Conservation (phyloP, 2,329 filamentous ascomycete species). For the Alternaria burnsii region DNA sequence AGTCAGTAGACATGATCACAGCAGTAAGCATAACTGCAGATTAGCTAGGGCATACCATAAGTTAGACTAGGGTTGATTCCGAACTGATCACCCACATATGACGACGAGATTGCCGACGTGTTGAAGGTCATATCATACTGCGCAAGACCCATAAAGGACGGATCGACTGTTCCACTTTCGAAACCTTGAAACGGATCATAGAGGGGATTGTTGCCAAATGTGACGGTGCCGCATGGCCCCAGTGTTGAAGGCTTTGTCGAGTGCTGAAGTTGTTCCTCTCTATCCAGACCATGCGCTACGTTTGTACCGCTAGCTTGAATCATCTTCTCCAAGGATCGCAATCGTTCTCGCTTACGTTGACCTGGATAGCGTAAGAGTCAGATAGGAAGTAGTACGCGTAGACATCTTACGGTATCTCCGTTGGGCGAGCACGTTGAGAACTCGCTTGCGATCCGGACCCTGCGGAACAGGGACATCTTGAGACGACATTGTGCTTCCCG, state of each 20-base stretch:
- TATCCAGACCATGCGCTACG: neutral
- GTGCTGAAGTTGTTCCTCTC: neutral
- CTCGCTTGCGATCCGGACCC: neutral
- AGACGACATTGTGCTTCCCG: neutral
- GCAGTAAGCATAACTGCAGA: neutral
- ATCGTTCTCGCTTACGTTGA: neutral
- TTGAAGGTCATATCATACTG: neutral
- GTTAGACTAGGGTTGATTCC: neutral
- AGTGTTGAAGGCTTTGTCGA: neutral
- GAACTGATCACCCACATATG: neutral
- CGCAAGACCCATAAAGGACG: neutral
- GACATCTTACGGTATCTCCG: conserved; percentile 9
- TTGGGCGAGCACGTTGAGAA: conserved; percentile 6
- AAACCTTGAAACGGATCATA: neutral
- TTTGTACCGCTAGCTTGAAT: neutral
- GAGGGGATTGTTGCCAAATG: neutral
- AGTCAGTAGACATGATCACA: neutral
- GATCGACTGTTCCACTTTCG: neutral
- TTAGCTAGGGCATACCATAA: neutral
- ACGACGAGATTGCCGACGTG: neutral
- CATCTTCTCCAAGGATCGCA: neutral
- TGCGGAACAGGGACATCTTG: neutral
- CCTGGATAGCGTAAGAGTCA: neutral
- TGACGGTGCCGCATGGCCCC: neutral
- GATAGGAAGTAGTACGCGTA: neutral